A percentile compares a stretch with the other conserved stretches of the same genome.
phyloP scores from a whole-genome alignment of 805 yeast species.

The Tetrapisispora namnaoensis region DNA sequence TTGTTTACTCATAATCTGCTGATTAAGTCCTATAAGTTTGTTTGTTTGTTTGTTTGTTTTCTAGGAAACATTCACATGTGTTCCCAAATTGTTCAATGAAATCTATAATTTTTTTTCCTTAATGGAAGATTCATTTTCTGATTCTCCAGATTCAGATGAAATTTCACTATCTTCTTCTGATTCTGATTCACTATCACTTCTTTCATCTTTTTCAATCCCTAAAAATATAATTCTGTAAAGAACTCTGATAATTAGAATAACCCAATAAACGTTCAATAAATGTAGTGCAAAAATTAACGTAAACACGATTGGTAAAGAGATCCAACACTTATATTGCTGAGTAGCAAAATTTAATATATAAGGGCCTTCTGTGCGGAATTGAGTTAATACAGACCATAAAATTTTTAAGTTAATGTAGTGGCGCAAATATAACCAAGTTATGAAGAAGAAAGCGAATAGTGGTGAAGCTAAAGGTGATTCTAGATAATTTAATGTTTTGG shows the following conservation, averaged over 20 bases:
- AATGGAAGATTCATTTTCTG: conserved; percentile 1
- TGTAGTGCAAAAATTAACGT: conserved; percentile 69
- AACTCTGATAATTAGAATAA: conserved; percentile 70
- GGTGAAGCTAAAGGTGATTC: conserved; percentile 56
- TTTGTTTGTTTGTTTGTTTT: not conserved
- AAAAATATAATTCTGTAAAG: conserved; percentile 51
- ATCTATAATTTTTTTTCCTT: not conserved
- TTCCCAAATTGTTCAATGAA: too few relatives aligned
- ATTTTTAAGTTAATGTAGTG: conserved; percentile 76
- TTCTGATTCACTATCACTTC: conserved; percentile 79
- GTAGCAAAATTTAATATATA: conserved; percentile 73
- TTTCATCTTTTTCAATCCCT: conserved; percentile 64
- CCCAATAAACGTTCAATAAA: conserved; percentile 81
- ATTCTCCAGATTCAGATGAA: conserved; percentile 1
- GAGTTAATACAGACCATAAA: conserved; percentile 76
- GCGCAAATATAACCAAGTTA: conserved; percentile 78
- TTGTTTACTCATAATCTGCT: not conserved
- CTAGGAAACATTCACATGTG: not conserved
- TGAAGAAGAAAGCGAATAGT: conserved; percentile 57
- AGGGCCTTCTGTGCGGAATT: conserved; percentile 77
- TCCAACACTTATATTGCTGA: conserved; percentile 94
- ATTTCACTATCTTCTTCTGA: not conserved
- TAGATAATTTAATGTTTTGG: conserved; percentile 82
- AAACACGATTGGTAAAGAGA: conserved; percentile 86
- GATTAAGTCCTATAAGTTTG: not conserved